Evolutionary conservation across 2,329 filamentous ascomycete species (phyloP), one percentile per base, ranked within the genome.

Genomic region (Cryphonectria japonica): DNA sequence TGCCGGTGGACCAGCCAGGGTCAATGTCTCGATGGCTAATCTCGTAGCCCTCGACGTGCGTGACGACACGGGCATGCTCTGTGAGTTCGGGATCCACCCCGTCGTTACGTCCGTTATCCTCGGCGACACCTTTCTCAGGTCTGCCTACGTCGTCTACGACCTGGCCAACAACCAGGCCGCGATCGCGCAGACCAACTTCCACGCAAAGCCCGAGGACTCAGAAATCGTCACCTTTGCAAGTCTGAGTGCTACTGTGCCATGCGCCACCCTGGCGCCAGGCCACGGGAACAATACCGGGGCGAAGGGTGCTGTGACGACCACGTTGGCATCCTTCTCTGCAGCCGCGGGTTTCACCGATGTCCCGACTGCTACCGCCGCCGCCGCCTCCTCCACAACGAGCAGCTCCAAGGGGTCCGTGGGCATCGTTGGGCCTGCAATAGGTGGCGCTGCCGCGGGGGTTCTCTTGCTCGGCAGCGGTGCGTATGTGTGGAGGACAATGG

Each of bases 111-210:
- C 29, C n/a, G 8, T 66, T 22, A 73, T 82, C 14, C 80, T 88
- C 52, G 86, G 86, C 6, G 86, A 88, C 74, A 85, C 85, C 1
- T 88, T 88, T 77, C 78, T 88, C 50, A 79, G 86, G 71, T 85
- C 84, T 60, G 85, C 86, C 0, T 88, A 88, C 72, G 84, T 85
- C 2, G 85, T 88, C 19, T 88, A 86, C 72, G 85, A 88, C 74
- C 79, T 88, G 19, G 82, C 80, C 16, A 87, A 87, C 75, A 82
- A 86, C 73, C 79, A 84, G 72, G 82, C 88, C 65, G 85, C 80
- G 19, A 78, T 88, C 19, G 86, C 84, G 0, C 80, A 85, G 70
- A 84, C 85, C n/a, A 80, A 83, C n/a, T 88, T 88, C 78, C 87
- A 87, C 76, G 80, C 85, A 0, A 86, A 84, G 1, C 74, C 78